These are phyloP conservation scores for Symmetrospora coprosmae DNA, from an alignment of 768 basidiomycete species.

Conservation along the genomic window DNA sequence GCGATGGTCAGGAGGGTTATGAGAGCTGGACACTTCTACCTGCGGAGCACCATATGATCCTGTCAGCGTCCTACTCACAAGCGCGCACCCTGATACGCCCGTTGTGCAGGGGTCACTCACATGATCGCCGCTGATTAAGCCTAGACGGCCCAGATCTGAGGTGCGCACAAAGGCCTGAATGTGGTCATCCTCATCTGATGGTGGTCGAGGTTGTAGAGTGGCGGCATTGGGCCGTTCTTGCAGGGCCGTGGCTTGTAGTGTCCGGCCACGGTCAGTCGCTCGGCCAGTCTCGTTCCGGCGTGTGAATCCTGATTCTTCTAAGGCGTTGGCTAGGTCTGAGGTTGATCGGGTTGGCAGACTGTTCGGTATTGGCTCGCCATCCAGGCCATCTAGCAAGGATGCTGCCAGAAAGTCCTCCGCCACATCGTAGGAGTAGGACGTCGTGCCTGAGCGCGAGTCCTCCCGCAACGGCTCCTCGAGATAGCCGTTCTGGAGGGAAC, in stretches of 20 bases:
- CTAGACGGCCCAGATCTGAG: constrained; percentile 22
- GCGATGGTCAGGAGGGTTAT: too few species aligned
- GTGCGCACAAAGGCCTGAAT: constrained; percentile 15
- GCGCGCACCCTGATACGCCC: background rate
- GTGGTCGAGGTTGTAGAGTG: constrained; percentile 14
- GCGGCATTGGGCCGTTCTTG: constrained; percentile 2
- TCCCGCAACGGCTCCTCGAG: constrained; percentile 28
- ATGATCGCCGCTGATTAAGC: constrained; percentile 30
- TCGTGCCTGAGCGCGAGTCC: constrained; percentile 23
- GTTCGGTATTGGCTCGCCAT: constrained; percentile 1
- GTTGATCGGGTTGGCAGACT: background rate
- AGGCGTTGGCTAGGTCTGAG: background rate
- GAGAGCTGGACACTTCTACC: too few species aligned
- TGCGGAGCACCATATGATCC: background rate
- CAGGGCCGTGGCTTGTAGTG: background rate
- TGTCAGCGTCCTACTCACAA: background rate
- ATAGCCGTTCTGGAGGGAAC: constrained; percentile 21
- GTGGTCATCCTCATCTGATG: constrained; percentile 24
- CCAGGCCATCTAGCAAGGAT: background rate
- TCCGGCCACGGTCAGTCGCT: background rate
- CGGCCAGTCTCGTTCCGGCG: background rate
- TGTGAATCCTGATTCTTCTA: background rate
- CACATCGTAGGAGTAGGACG: constrained; percentile 27
- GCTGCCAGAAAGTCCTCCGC: constrained; percentile 13
- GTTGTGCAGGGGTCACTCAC: background rate